Percentiles rank a stretch among this genome's conserved stretches.
These are phyloP conservation scores for Lactarius vividus DNA, from an alignment of 768 basidiomycete genomes.

Conservation along the genomic window DNA sequence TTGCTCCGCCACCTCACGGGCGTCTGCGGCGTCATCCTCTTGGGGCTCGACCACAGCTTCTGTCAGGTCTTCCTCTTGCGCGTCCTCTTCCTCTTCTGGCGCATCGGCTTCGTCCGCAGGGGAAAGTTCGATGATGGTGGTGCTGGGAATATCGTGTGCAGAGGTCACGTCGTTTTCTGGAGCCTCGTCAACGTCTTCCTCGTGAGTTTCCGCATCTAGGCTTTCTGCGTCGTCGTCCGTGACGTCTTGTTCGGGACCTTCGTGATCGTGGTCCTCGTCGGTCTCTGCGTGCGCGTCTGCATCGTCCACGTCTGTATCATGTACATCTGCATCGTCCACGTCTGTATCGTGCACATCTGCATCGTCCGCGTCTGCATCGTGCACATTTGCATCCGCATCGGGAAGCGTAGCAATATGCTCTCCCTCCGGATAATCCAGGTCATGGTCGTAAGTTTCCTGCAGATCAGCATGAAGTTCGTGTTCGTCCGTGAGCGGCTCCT, in stretches of 20 bases:
- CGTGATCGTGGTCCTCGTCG: conserved; percentile 7
- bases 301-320: background rate
- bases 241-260: conserved; percentile 20
- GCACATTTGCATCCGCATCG: background rate
- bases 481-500: conserved; percentile 11
- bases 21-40: conserved; percentile 16
- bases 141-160: conserved; percentile 10
- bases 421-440: conserved; percentile 7
- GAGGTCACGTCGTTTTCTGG: conserved; percentile 22
- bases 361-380: too few species aligned
- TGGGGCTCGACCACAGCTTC: conserved; percentile 19
- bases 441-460: background rate
- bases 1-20: conserved; percentile 22
- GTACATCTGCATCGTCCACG: background rate
- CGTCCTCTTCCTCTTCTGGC: conserved; percentile 22
- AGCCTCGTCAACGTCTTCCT: conserved; percentile 1
- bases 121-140: conserved; percentile 23
- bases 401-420: conserved; percentile 5
- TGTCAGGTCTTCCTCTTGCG: conserved; percentile 27
- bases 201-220: background rate
- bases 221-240: conserved; percentile 25
- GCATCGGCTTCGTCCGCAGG: conserved; percentile 15
- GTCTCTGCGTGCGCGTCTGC: background rate
- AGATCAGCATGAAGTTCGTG: conserved; percentile 5
- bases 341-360: too few species aligned